phyloP scores from a whole-genome alignment of 2,329 filamentous ascomycete species.

The Malbranchea cinnamomea region DNA sequence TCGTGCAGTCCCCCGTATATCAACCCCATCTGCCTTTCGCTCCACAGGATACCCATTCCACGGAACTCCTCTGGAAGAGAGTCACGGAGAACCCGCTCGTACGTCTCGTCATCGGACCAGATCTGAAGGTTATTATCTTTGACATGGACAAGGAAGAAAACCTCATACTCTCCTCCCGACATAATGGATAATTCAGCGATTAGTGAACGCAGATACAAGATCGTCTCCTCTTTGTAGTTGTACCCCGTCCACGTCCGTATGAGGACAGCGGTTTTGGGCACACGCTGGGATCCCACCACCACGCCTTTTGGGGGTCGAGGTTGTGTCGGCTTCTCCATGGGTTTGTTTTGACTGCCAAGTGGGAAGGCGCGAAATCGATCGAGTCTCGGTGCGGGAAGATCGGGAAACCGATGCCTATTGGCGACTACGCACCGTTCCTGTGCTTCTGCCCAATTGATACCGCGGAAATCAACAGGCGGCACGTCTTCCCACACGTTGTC shows the following conservation, averaged over 20 bases:
- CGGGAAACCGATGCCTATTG: conserved; percentile 54
- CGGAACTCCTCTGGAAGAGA: conserved; percentile 69
- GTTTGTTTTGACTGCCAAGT: conserved; percentile 10
- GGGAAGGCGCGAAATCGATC: conserved; percentile 18
- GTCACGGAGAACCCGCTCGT: conserved; percentile 56
- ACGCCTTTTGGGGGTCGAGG: conserved; percentile 5
- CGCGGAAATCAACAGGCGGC: conserved; percentile 60
- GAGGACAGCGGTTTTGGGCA: conserved; percentile 55
- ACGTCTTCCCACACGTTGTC: conserved; percentile 60
- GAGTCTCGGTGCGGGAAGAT: conserved; percentile 22
- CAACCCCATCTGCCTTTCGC: conserved; percentile 79
- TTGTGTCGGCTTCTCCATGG: conserved; percentile 6
- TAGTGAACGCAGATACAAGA: conserved; percentile 68
- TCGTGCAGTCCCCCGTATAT: conserved; percentile 81
- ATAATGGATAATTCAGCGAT: conserved; percentile 63
- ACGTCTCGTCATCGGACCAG: conserved; percentile 63
- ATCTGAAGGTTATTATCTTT: conserved; percentile 65
- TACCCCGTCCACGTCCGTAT: conserved; percentile 71
- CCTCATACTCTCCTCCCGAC: conserved; percentile 66
- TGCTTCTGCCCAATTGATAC: conserved; percentile 63
- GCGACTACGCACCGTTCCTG: conserved; percentile 58
- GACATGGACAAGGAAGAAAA: conserved; percentile 76
- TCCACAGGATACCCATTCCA: conserved; percentile 83
- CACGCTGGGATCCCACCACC: conserved; percentile 10
- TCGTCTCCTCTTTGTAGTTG: conserved; percentile 59